Percentiles rank a stretch among this genome's conserved stretches.
Evolutionary conservation across 805 yeast genomes (phyloP).

Genomic region (Saccharomycopsis olivae): DNA sequence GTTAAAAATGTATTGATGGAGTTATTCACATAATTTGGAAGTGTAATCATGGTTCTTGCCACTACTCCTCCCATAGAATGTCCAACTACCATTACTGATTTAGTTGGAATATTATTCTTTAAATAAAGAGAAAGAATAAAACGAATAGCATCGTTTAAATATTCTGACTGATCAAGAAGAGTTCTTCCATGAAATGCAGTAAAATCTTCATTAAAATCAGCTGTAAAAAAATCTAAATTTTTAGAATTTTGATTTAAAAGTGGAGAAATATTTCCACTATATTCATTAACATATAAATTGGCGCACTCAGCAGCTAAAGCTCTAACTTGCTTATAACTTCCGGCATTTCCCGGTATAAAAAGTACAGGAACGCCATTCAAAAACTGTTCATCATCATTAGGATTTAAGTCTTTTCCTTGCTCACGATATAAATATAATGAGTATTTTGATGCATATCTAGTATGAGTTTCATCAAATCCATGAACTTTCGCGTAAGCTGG

Average conservation of each 20-base stretch:
- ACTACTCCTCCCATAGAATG: conserved; percentile 99
- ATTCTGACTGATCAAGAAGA: conserved; percentile 87
- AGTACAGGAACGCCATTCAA: conserved; percentile 75
- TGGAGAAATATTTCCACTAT: conserved; percentile 5
- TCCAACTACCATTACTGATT: conserved; percentile 69
- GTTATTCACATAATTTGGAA: conserved; percentile 60
- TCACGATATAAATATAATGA: conserved; percentile 82
- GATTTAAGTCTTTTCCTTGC: conserved; percentile 53
- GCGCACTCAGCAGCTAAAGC: conserved; percentile 85
- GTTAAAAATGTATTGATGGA: conserved; percentile 82
- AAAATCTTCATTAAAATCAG: conserved; percentile 91
- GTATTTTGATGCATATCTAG: conserved; percentile 69
- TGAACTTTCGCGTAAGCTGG: conserved; percentile 72
- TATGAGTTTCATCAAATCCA: conserved; percentile 61
- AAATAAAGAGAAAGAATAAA: conserved; percentile 66
- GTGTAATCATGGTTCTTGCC: conserved; percentile 70
- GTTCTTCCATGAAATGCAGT: conserved; percentile 96
- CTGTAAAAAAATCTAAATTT: conserved; percentile 76
- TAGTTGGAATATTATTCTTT: conserved; percentile 28
- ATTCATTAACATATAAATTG: conserved; percentile 34
- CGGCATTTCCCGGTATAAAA: conserved; percentile 97
- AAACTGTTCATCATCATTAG: conserved; percentile 29
- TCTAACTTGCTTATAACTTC: conserved; percentile 80
- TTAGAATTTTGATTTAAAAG: conserved; percentile 22
- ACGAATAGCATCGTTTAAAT: conserved; percentile 73